phyloP scores from a whole-genome alignment of 2,329 filamentous ascomycete species.

The Colletotrichum musicola region DNA sequence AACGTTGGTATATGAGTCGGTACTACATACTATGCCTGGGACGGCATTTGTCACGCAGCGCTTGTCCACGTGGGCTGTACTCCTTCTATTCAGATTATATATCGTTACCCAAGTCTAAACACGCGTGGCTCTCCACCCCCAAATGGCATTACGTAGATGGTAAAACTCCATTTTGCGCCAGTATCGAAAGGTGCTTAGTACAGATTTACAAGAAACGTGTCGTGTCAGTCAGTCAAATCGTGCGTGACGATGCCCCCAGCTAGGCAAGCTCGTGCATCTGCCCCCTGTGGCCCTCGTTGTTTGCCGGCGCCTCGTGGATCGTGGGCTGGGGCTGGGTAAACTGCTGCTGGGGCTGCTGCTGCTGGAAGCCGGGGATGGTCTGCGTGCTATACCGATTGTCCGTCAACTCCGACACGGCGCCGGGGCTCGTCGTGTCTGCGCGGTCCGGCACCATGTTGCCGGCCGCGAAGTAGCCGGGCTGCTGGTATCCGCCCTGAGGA shows the following conservation, averaged over 20 bases:
- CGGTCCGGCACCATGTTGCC: conserved; percentile 35
- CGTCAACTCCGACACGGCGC: conserved; percentile 30
- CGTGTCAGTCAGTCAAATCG: not conserved
- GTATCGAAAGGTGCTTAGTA: not conserved
- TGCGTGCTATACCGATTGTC: conserved; percentile 34
- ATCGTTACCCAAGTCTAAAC: not conserved
- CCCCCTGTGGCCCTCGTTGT: conserved; percentile 52
- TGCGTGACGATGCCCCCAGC: too few relatives aligned
- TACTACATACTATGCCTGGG: too few relatives aligned
- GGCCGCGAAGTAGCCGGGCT: conserved; percentile 39
- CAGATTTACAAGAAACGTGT: not conserved
- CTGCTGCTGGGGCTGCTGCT: conserved; percentile 36
- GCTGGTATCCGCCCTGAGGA: conserved; percentile 28
- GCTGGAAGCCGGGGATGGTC: conserved; percentile 39
- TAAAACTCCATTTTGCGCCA: not conserved
- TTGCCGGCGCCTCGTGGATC: conserved; percentile 55
- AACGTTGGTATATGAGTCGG: not conserved
- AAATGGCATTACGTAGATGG: not conserved
- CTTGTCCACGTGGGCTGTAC: not conserved
- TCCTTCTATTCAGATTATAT: not conserved
- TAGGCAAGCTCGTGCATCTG: conserved; percentile 57
- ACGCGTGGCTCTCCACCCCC: not conserved
- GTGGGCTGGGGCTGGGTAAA: conserved; percentile 42
- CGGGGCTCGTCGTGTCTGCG: conserved; percentile 35
- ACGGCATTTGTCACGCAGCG: too few relatives aligned